Conservation (phyloP, 1,284 basidiomycete species). For the Agroathelia rolfsii region DNA sequence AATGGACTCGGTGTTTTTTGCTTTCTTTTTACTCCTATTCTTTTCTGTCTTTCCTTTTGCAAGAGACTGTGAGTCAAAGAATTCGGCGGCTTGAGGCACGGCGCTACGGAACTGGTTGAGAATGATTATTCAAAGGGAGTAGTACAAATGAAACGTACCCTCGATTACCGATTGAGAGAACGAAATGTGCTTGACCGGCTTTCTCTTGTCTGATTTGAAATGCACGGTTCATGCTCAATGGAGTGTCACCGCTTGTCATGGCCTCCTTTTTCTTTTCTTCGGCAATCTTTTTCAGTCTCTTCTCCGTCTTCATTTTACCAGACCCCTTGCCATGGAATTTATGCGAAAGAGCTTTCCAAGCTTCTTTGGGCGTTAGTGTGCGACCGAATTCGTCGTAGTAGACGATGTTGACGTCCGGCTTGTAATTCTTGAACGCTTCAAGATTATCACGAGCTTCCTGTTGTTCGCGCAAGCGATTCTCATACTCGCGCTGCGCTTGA, state of each 20-base stretch:
- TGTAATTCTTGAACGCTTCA: constrained; percentile 88
- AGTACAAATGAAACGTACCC: constrained; percentile 43
- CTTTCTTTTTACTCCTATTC: constrained; percentile 64
- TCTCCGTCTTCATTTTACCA: constrained; percentile 91
- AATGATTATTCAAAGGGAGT: constrained; percentile 10
- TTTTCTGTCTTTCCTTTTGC: constrained; percentile 70
- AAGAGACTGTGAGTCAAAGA: constrained; percentile 67
- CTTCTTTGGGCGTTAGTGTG: constrained; percentile 84
- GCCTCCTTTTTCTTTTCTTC: constrained; percentile 87
- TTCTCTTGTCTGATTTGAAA: constrained; percentile 88
- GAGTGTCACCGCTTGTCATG: constrained; percentile 89
- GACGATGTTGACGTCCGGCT: constrained; percentile 92
- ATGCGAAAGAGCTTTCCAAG: constrained; percentile 92
- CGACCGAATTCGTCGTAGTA: constrained; percentile 98
- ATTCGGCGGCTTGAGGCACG: constrained; percentile 70
- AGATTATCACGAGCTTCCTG: constrained; percentile 79
- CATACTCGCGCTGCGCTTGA: constrained; percentile 90
- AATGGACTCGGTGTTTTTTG: constrained; percentile 36
- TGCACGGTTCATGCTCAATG: constrained; percentile 83
- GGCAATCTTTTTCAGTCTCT: constrained; percentile 85
- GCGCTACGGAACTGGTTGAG: constrained; percentile 36
- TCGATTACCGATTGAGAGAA: constrained; percentile 87
- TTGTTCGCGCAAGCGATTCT: constrained; percentile 86
- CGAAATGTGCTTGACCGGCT: constrained; percentile 89
- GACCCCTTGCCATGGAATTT: constrained; percentile 94